Evolutionary conservation across 176 grass and related monocot species (phyloP).

Genomic region (Zea luxurians): DNA sequence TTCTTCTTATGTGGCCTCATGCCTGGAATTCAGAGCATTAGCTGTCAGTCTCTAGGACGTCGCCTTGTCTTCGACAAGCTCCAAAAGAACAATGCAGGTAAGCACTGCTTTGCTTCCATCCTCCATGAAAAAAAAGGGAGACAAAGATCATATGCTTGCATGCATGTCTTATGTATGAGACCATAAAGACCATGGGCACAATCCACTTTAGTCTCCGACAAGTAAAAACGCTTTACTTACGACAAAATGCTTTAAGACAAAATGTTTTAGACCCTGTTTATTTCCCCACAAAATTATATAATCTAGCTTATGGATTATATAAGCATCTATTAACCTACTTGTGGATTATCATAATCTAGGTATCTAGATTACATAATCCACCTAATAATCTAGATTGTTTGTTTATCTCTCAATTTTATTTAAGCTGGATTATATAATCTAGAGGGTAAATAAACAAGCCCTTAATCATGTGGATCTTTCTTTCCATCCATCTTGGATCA

Average conservation of each 20-base stretch:
- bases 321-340: too few species aligned
- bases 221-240: conserved; percentile 38
- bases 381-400: too few species aligned
- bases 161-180: not conserved
- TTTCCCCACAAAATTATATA: too few species aligned
- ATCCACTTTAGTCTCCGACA: conserved; percentile 46
- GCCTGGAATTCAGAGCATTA: not conserved
- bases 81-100: not conserved
- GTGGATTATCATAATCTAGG: too few species aligned
- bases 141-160: not conserved
- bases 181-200: conserved; percentile 34
- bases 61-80: not conserved
- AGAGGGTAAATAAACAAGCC: too few species aligned
- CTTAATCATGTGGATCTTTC: conserved; percentile 41
- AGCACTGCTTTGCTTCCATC: not conserved
- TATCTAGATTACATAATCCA: too few species aligned
- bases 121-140: not conserved
- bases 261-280: too few species aligned
- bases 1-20: not conserved
- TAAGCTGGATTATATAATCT: too few species aligned
- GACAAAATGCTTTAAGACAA: conserved; percentile 28
- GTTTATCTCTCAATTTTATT: too few species aligned
- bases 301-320: too few species aligned
- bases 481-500: conserved; percentile 34
- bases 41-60: not conserved